Evolutionary conservation across 345 rosid species (phyloP).

Genomic region (Populus alba): DNA sequence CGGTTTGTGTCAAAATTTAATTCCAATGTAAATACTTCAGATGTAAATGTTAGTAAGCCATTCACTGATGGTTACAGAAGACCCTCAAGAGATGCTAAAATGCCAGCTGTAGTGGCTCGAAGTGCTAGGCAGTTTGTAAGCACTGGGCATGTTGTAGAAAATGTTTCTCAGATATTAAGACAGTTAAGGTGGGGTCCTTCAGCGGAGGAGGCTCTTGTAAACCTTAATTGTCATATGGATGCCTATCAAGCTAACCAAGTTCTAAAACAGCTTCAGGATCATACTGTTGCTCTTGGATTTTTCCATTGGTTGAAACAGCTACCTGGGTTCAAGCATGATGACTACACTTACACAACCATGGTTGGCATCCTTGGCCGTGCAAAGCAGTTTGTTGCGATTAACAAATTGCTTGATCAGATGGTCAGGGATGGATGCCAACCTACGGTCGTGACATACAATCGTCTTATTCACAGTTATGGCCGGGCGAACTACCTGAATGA

Average conservation of each 20-base stretch:
- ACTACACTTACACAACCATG: slow-evolving; percentile 93
- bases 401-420: slow-evolving; percentile 79
- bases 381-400: slow-evolving; percentile 62
- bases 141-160: slow-evolving; percentile 47
- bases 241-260: slow-evolving; percentile 93
- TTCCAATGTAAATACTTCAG: slow-evolving; percentile 33
- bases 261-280: slow-evolving; percentile 75
- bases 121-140: slow-evolving; percentile 40
- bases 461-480: slow-evolving; percentile 90
- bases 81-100: slow-evolving; percentile 44
- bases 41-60: slow-evolving; percentile 33
- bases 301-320: slow-evolving; percentile 75
- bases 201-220: slow-evolving; percentile 66
- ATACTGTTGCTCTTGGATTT: slow-evolving; percentile 70
- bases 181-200: slow-evolving; percentile 71
- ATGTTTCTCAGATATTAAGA: slow-evolving; percentile 47
- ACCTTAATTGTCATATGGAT: slow-evolving; percentile 48
- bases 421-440: slow-evolving; percentile 75
- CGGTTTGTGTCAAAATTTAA: slow-evolving; percentile 33
- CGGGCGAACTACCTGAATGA: slow-evolving; percentile 82
- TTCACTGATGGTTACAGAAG: slow-evolving; percentile 33
- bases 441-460: slow-evolving; percentile 84
- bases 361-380: slow-evolving; percentile 90
- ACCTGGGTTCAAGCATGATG: slow-evolving; percentile 79
- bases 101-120: slow-evolving; percentile 32